Evolutionary conservation across 2,329 filamentous ascomycete species (phyloP), one percentile per base, ranked within the genome.

Genomic region (Ophiosphaerella korrae): DNA sequence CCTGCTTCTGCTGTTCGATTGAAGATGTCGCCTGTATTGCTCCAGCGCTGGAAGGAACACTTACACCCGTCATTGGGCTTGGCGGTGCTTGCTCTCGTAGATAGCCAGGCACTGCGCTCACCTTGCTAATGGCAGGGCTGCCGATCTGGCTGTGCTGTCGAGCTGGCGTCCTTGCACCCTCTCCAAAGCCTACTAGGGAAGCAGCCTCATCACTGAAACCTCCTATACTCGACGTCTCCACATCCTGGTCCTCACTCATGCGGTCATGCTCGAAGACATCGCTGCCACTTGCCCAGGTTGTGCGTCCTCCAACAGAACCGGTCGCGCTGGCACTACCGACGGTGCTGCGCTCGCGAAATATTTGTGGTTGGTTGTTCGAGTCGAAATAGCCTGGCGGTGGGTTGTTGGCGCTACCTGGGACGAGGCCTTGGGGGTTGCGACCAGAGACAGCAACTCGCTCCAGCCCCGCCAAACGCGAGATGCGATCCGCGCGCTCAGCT

Each of bases 281-380:
- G 66, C 84, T 87, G 29, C 83, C 82, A 55, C 80, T 84, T n/a
- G 85, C 84, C 86, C 86, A 88, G 2, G 85, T 87, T 2, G 82
- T 85, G 51, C 85, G 81, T 12, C 84, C 88, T 40, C 87, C 88
- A 12, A 88, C 80, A 60, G 88, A 92, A 50, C 88, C 89, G 0
- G 92, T 97, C 2, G 92, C 93, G 60, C 89, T 93, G 24, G 93
- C 93, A 41, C 88, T 90, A 51, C 93, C 93, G 21, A 97, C 92
- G 0, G 93, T 97, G 77, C 89, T 94, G 75, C 84, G 78, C 87
- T 94, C 85, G 82, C 78, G 75, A 54, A 90, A 76, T 78, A 93
- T 54, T 78, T 82, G 58, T 55, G 81, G 64, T 78, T 85, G 61
- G 79, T 89, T 87, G 24, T 88, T 87, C 42, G 83, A 82, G 67